Evolutionary conservation across 257 asterid genomes (phyloP), one percentile per base, ranked within the genome.

Genomic region (Anisodus acutangulus): DNA sequence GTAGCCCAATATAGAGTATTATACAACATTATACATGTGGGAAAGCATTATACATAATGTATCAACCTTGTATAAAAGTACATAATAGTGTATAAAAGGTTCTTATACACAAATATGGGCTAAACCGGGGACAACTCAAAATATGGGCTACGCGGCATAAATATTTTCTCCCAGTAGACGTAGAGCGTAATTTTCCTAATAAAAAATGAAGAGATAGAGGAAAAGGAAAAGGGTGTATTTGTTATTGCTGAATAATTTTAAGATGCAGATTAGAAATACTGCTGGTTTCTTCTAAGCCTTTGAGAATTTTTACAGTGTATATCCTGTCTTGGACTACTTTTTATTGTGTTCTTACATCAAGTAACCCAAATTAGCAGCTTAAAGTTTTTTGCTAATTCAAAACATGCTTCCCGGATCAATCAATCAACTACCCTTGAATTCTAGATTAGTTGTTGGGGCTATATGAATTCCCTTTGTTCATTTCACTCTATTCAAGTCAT

Each of bases 271-370:
- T 19, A 72, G 80, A 45, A 31, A 47, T 19, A 47, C 59, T 72
- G 80, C 80, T 47, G 59, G 80, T 72, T 72, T 72, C n/a, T 45
- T 72, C 59, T 47, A 72, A 47, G 19, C 1, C n/a, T 72, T 45
- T 19, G 59, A 47, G 37, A 72, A 47, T 45, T n/a, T 63, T 45
- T 17, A 59, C 59, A 9, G 4, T 63, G 54, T 70, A 35, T 35
- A 66, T 66, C 19, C 31, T 72, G 59, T 72, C 59, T 19, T 72
- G 41, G 59, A 19, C 59, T 72, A 39, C 80, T 72, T 72, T 51
- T 47, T 45, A 19, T 47, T 72, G 41, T 4, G 16, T 72, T 58
- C 64, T 58, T 45, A 15, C 58, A 71, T 71, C 58, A 45, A 71
- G 41, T 19, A n/a, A 45, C 39, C 39, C 8, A n/a, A 43, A 43